Evolutionary conservation across 2,329 filamentous ascomycete species (phyloP), one percentile per base, ranked within the genome.

Genomic region (Hypoxylon rubiginosum): DNA sequence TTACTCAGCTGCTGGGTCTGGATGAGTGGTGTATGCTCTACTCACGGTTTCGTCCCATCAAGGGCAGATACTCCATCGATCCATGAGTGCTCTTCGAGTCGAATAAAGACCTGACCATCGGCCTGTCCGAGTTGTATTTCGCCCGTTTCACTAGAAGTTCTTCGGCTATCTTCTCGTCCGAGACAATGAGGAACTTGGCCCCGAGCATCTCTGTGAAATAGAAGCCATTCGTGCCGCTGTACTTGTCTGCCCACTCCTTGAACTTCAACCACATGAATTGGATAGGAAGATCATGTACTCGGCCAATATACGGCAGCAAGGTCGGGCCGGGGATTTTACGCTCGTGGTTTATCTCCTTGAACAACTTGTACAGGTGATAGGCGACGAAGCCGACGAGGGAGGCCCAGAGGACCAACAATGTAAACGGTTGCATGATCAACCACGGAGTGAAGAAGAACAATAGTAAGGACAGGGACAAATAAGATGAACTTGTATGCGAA

Each of bases 11-110:
- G 60, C 50, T 1, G 34, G 41, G 32, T 19, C 41, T 24, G 8
- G 21, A 15, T 13, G 24, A 9, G 13, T 24, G 30, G 26, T 41
- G 13, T 15, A 28, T 34, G 36, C 11, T 28, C 24, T 17, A 74
- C 83, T 74, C 76, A 86, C 84, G 78, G 67, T 86, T 87, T 74
- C 82, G 84, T 51, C 85, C 84, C 84, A 87, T 86, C 45, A 87
- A 72, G 4, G 85, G 85, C 1, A 87, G 78, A 62, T 86, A 86
- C 62, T 86, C 84, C 84, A 85, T 85, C 1, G 84, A 86, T 2
- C 85, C 85, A 72, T 83, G 70, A 0, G 82, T 83, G 67, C 83
- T 85, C 75, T 87, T 87, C 0, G 84, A 83, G 71, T 87, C 84
- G 60, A 85, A 84, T 32, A 87, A 72, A 0, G 84, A 86, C 63